Evolutionary conservation across 2,329 filamentous ascomycete genomes (phyloP).

Genomic region (Colletotrichum tofieldiae): DNA sequence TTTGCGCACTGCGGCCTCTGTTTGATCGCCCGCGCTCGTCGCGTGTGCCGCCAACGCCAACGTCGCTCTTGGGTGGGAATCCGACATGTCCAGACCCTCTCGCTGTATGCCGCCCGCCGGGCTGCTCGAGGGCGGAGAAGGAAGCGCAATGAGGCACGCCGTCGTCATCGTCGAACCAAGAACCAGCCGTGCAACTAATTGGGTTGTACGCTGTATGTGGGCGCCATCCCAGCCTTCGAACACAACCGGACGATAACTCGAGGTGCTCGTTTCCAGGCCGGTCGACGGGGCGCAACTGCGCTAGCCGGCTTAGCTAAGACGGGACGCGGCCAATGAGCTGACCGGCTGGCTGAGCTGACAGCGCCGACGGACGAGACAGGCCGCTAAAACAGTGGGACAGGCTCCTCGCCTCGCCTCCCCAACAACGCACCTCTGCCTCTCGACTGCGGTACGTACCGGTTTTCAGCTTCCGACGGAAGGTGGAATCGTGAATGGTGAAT

Average conservation of each 20-base stretch:
- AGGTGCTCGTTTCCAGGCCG: background rate
- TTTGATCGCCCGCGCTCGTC: conserved; percentile 9
- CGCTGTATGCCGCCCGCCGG: too few relatives aligned
- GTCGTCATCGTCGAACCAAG: background rate
- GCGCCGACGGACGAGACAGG: conserved; percentile 7
- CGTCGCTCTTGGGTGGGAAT: background rate
- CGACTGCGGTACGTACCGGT: background rate
- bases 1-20: conserved; percentile 21
- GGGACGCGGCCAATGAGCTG: background rate
- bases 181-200: background rate
- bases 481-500: background rate
- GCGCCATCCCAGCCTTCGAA: background rate
- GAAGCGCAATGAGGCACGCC: background rate
- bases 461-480: background rate
- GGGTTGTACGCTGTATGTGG: background rate
- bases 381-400: conserved; percentile 10
- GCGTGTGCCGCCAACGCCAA: background rate
- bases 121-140: too few relatives aligned
- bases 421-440: background rate
- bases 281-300: background rate
- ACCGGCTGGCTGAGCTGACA: conserved; percentile 10
- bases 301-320: conserved; percentile 6
- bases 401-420: background rate
- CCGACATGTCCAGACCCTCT: background rate
- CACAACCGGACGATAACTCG: too few relatives aligned